These are phyloP conservation scores for Nectriaceae sp. DNA, from an alignment of 2,329 filamentous ascomycete genomes.

Conservation along the genomic window DNA sequence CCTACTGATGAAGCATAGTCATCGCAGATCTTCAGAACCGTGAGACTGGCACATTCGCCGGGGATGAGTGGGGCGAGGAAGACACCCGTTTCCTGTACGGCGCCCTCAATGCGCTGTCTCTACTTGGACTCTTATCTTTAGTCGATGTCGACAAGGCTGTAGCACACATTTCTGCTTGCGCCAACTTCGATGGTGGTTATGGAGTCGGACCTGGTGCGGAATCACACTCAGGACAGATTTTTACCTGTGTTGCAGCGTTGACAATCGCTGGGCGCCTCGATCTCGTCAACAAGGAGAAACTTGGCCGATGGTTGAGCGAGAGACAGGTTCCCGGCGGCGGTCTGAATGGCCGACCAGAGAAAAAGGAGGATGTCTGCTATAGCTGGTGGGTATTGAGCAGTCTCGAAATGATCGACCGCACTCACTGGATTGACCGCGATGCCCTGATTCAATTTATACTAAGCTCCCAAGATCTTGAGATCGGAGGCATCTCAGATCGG, in stretches of 20 bases:
- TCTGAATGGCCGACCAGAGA: constrained; percentile 92
- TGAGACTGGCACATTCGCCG: constrained; percentile 83
- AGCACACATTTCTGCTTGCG: constrained; percentile 75
- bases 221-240: constrained; percentile 93
- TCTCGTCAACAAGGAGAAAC: constrained; percentile 76
- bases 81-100: constrained; percentile 95
- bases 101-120: constrained; percentile 84
- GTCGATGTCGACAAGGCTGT: constrained; percentile 82
- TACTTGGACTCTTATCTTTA: constrained; percentile 72
- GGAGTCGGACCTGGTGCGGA: constrained; percentile 88
- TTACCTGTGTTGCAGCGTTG: constrained; percentile 87
- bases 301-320: constrained; percentile 91
- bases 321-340: constrained; percentile 85
- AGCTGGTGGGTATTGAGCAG: constrained; percentile 98
- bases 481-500: constrained; percentile 85
- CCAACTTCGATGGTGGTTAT: constrained; percentile 94
- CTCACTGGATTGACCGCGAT: constrained; percentile 90
- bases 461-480: constrained; percentile 80
- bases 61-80: constrained; percentile 94
- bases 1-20: constrained; percentile 47
- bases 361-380: constrained; percentile 95
- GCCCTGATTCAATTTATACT: constrained; percentile 83
- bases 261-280: constrained; percentile 82
- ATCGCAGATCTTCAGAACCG: constrained; percentile 81
- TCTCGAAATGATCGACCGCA: constrained; percentile 80